A percentile compares a stretch with the other conserved stretches of the same genome.
These are phyloP conservation scores for Puccinia novopanici DNA, from an alignment of 1,284 basidiomycete species.

Conservation along the genomic window DNA sequence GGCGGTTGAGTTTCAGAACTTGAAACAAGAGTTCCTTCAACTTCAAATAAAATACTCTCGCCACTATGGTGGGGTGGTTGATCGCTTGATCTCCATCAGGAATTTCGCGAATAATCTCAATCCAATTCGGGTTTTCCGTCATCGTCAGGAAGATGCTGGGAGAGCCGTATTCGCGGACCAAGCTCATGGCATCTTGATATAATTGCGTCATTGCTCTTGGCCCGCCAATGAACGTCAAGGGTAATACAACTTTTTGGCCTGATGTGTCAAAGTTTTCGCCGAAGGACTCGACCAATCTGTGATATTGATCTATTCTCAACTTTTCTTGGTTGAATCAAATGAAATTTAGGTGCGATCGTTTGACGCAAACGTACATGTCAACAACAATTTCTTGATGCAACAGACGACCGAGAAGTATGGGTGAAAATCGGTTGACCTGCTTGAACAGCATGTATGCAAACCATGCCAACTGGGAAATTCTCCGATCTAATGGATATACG, in stretches of 20 bases:
- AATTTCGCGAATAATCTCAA: neutral
- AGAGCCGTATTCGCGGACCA: constrained; percentile 55
- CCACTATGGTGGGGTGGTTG: neutral
- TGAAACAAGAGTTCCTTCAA: neutral
- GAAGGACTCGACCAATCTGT: neutral
- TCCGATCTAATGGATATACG: too few species aligned
- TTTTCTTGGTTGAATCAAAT: neutral
- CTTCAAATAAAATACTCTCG: neutral
- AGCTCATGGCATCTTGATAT: too few species aligned
- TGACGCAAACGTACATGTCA: constrained; percentile 28
- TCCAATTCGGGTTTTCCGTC: constrained; percentile 61
- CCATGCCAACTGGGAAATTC: neutral
- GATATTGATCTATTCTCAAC: neutral
- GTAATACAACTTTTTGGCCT: constrained; percentile 57
- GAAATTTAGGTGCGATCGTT: neutral
- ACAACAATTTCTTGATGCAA: constrained; percentile 13
- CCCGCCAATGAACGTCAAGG: constrained; percentile 60
- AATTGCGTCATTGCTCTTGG: too few species aligned
- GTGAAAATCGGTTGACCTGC: neutral
- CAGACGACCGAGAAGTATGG: neutral
- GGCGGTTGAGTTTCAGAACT: neutral
- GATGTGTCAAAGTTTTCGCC: constrained; percentile 27
- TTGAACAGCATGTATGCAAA: neutral
- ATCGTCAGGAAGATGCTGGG: constrained; percentile 61
- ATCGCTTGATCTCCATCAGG: neutral